Conservation (phyloP, 257 asterid species). For the Nicotiana attenuata region DNA sequence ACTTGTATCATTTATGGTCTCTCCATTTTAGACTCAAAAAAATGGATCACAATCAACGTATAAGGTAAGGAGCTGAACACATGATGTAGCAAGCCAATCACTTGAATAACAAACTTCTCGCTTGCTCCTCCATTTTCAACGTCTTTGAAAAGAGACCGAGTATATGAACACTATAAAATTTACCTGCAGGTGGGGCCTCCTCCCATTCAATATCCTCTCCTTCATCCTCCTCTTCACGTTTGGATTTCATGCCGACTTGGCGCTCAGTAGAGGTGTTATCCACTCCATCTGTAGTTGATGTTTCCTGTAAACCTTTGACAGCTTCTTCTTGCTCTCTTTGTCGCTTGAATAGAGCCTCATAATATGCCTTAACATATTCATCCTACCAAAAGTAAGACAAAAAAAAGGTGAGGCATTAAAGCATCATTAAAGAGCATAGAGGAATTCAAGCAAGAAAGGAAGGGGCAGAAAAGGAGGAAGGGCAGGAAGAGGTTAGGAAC, state of each 20-base stretch:
- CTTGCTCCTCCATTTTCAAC: not conserved
- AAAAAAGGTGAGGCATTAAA: slow-evolving; percentile 3
- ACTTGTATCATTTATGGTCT: not conserved
- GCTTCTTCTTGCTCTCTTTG: slow-evolving; percentile 61
- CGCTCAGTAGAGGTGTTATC: slow-evolving; percentile 41
- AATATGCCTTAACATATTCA: slow-evolving; percentile 81
- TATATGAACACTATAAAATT: slow-evolving; percentile 5
- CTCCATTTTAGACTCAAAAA: not conserved
- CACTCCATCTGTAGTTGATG: slow-evolving; percentile 27
- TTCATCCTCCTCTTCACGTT: slow-evolving; percentile 54
- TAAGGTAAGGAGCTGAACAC: slow-evolving; percentile 7
- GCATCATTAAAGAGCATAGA: slow-evolving; percentile 3
- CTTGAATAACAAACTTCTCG: not conserved
- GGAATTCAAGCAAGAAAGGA: not conserved
- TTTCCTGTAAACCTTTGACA: slow-evolving; percentile 37
- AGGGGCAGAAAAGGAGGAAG: not conserved
- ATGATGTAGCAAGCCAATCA: not conserved
- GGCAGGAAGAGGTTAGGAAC: not conserved
- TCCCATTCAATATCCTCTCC: slow-evolving; percentile 79
- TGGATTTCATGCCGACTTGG: slow-evolving; percentile 72
- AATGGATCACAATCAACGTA: not conserved
- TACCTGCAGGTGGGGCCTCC: slow-evolving; percentile 75
- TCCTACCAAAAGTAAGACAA: slow-evolving; percentile 35
- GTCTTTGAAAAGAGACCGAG: not conserved
- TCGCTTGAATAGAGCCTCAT: slow-evolving; percentile 62